Evolutionary conservation across 1,284 basidiomycete genomes (phyloP).

Genomic region (Thecaphora frezii): DNA sequence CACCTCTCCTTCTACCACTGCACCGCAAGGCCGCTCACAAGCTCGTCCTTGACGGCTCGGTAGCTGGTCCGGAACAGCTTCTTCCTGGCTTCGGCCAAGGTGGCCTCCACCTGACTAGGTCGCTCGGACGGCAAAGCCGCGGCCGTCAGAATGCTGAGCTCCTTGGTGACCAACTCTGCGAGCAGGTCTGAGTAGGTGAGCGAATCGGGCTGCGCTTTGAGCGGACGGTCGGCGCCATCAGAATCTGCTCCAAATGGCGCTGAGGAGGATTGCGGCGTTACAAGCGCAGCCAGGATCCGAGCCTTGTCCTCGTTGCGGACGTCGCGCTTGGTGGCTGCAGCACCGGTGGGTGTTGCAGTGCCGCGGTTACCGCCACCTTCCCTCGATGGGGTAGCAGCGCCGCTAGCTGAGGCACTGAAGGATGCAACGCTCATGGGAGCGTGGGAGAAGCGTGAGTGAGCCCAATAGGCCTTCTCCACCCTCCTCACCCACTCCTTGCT

Average conservation of each 20-base stretch:
- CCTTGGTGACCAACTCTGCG: constrained; percentile 62
- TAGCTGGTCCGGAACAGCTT: constrained; percentile 78
- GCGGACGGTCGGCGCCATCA: not conserved
- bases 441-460: constrained; percentile 24
- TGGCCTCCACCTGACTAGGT: constrained; percentile 32
- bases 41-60: constrained; percentile 82
- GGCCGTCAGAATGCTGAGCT: constrained; percentile 56
- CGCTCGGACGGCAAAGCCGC: not conserved
- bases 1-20: no score
- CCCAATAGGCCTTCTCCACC: constrained; percentile 56
- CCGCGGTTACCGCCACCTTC: constrained; percentile 10
- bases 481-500: constrained; percentile 53
- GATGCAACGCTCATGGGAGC: constrained; percentile 30
- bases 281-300: constrained; percentile 13
- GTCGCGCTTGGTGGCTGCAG: constrained; percentile 13
- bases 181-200: constrained; percentile 61
- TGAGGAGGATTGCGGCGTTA: not conserved
- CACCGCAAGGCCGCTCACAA: constrained; percentile 73
- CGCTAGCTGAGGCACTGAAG: not conserved
- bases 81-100: constrained; percentile 62
- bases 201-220: constrained; percentile 7
- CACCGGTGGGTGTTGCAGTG: constrained; percentile 19
- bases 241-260: not conserved
- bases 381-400: no score
- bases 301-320: constrained; percentile 21